Evolutionary conservation across 768 basidiomycete species (phyloP).

Genomic region (Neoboletus subvelutipes): DNA sequence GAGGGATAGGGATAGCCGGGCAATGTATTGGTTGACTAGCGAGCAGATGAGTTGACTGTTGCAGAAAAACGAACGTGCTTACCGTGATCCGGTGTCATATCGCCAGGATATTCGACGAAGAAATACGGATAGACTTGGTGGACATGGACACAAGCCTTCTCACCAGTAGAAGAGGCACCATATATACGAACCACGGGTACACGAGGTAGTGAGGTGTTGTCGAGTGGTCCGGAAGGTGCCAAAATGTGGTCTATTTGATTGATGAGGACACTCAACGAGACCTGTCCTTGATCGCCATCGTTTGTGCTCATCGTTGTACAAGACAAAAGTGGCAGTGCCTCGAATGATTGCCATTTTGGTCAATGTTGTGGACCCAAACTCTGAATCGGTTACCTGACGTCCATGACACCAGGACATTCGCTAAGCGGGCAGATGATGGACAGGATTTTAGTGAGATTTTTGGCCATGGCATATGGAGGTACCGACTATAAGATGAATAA

Average conservation of each 20-base stretch:
- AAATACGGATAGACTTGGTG: constrained; percentile 96
- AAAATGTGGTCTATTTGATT: constrained; percentile 67
- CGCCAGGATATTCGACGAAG: constrained; percentile 78
- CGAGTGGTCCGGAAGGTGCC: constrained; percentile 57
- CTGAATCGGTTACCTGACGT: background rate
- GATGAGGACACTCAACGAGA: constrained; percentile 42
- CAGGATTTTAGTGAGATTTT: background rate
- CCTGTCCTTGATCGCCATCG: constrained; percentile 6
- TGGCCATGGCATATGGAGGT: background rate
- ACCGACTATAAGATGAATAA: background rate
- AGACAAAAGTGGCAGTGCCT: background rate
- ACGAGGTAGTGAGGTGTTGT: constrained; percentile 56
- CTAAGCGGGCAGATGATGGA: background rate
- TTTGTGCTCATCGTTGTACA: constrained; percentile 4
- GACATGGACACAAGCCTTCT: constrained; percentile 83
- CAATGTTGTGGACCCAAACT: background rate
- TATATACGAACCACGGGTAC: constrained; percentile 87
- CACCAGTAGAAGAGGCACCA: constrained; percentile 74
- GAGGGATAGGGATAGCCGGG: constrained; percentile 67
- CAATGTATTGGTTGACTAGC: constrained; percentile 71
- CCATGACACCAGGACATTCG: background rate
- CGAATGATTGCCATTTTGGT: background rate
- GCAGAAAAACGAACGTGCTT: constrained; percentile 18
- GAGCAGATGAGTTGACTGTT: background rate
- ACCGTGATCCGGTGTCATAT: constrained; percentile 65